These are phyloP conservation scores for Penicillium occitanis DNA, from an alignment of 2,329 filamentous ascomycete genomes.

Conservation along the genomic window DNA sequence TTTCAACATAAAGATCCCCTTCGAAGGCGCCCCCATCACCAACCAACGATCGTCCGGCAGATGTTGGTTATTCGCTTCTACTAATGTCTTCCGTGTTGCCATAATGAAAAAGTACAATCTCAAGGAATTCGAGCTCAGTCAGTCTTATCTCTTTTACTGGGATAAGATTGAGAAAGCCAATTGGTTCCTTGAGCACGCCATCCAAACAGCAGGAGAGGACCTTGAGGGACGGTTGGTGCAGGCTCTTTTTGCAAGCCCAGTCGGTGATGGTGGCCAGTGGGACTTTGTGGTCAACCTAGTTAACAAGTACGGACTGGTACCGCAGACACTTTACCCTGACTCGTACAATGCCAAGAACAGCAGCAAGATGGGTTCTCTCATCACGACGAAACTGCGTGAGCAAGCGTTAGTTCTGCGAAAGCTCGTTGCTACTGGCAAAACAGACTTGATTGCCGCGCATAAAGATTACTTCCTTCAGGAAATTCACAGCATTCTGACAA, in stretches of 20 bases:
- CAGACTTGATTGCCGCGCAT: conserved; percentile 45
- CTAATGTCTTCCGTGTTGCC: conserved; percentile 88
- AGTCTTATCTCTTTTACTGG: conserved; percentile 88
- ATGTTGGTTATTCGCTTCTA: conserved; percentile 90
- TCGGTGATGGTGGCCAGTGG: conserved; percentile 84
- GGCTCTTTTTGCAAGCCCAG: conserved; percentile 64
- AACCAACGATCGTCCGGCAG: conserved; percentile 79
- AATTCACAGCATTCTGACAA: conserved; percentile 75
- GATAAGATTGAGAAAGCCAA: conserved; percentile 92
- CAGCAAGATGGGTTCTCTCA: conserved; percentile 65
- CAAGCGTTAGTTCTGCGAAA: conserved; percentile 71
- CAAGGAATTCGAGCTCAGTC: conserved; percentile 78
- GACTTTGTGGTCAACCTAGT: conserved; percentile 89
- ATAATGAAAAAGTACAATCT: conserved; percentile 81
- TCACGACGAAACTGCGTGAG: conserved; percentile 86
- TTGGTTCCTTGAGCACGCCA: conserved; percentile 81
- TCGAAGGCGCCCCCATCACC: conserved; percentile 79
- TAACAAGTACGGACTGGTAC: conserved; percentile 83
- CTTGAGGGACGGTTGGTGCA: conserved; percentile 73
- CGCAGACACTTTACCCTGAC: conserved; percentile 78
- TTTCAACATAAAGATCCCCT: conserved; percentile 79
- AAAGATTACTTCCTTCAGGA: conserved; percentile 78
- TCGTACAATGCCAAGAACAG: conserved; percentile 75
- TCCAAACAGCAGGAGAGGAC: conserved; percentile 69
- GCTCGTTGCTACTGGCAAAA: conserved; percentile 46